phyloP scores from a whole-genome alignment of 1,139 yeast species.

The Taphrina confusa region DNA sequence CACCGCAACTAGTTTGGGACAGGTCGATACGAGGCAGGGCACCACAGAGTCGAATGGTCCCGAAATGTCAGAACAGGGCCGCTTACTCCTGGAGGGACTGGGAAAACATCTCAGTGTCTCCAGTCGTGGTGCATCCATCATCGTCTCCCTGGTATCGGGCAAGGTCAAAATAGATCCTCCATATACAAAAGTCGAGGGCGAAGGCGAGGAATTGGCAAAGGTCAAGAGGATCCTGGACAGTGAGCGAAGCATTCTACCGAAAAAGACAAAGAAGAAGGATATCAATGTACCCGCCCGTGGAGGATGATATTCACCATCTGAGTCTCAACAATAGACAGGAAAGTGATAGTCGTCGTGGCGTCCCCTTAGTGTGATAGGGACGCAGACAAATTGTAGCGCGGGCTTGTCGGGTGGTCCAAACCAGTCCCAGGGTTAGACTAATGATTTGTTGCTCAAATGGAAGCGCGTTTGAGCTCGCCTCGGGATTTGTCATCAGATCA shows the following conservation, averaged over 20 bases:
- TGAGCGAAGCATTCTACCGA: constrained; percentile 7
- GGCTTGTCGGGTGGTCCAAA: too few relatives aligned
- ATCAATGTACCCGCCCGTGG: constrained; percentile 1
- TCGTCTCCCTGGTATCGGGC: neutral
- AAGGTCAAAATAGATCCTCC: constrained; percentile 7
- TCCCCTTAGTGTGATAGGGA: too few relatives aligned
- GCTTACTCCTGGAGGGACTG: constrained; percentile 8
- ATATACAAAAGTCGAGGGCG: constrained; percentile 14
- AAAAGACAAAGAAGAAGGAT: neutral
- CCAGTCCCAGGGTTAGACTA: too few relatives aligned
- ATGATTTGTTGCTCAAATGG: too few relatives aligned
- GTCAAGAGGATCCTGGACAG: constrained; percentile 12
- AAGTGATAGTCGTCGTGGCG: too few relatives aligned
- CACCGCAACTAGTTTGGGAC: neutral
- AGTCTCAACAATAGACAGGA: too few relatives aligned
- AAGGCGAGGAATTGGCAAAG: neutral
- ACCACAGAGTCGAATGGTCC: neutral
- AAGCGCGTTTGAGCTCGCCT: too few relatives aligned
- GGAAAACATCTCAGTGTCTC: neutral
- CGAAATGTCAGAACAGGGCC: constrained; percentile 4
- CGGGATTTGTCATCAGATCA: too few relatives aligned
- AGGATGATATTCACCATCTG: neutral
- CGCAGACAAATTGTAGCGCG: too few relatives aligned
- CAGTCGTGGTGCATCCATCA: neutral
- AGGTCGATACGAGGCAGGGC: neutral